phyloP scores from a whole-genome alignment of 768 basidiomycete species.

The Termitomyces sp. region DNA sequence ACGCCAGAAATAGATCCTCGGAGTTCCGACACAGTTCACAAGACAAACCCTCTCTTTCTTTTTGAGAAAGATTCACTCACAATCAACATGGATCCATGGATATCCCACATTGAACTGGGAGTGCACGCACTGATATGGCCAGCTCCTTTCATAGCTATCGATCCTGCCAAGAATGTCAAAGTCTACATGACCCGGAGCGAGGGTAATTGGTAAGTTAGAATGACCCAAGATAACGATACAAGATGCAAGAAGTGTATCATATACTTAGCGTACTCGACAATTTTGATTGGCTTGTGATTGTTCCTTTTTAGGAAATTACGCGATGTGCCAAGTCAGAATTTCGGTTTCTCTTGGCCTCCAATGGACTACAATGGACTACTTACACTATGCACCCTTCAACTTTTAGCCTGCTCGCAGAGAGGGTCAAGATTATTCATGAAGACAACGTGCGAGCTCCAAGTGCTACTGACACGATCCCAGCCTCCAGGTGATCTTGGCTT shows the following conservation, averaged over 20 bases:
- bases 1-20: constrained; percentile 1
- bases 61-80: neutral
- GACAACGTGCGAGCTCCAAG: neutral
- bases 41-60: constrained; percentile 1
- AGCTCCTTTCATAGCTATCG: neutral
- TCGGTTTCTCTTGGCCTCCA: neutral
- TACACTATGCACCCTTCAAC: neutral
- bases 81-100: neutral
- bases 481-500: neutral
- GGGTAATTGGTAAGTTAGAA: neutral
- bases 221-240: neutral
- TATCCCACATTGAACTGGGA: constrained; percentile 1
- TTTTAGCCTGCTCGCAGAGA: neutral
- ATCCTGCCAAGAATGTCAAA: neutral
- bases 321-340: neutral
- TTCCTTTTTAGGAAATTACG: neutral
- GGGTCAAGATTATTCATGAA: neutral
- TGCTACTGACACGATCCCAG: neutral
- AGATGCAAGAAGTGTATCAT: neutral
- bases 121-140: neutral
- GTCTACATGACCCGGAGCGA: neutral
- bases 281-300: neutral
- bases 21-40: constrained; percentile 6
- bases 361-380: neutral
- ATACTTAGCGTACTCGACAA: neutral